Conservation (phyloP, 768 basidiomycete genomes). For the Suillus subalutaceus region DNA sequence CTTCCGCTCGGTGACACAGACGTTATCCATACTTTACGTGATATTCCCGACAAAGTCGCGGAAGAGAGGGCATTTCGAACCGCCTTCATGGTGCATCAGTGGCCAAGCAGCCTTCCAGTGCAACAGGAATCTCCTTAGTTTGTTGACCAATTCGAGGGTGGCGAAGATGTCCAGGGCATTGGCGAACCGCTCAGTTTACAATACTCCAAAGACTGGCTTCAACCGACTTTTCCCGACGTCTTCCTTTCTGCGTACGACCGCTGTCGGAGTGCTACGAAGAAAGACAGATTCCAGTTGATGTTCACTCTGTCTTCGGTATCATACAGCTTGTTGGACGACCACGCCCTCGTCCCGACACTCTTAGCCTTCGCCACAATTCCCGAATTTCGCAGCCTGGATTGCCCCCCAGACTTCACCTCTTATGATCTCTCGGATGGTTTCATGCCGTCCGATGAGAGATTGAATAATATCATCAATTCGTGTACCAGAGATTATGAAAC, state of each 20-base stretch:
- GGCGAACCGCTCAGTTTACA: constrained; percentile 14
- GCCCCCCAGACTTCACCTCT: constrained; percentile 21
- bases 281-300: constrained; percentile 24
- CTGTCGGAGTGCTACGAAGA: constrained; percentile 18
- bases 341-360: constrained; percentile 28
- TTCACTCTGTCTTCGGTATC: constrained; percentile 38
- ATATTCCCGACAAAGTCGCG: background rate
- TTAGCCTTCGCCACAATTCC: constrained; percentile 33
- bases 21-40: constrained; percentile 9
- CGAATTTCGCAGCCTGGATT: constrained; percentile 8
- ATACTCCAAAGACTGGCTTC: constrained; percentile 35
- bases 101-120: background rate
- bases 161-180: background rate
- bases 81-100: constrained; percentile 1
- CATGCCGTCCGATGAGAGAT: background rate
- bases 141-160: constrained; percentile 1
- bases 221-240: constrained; percentile 16
- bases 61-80: constrained; percentile 4
- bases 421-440: constrained; percentile 19
- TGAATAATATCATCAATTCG: constrained; percentile 1
- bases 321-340: constrained; percentile 22
- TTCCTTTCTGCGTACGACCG: constrained; percentile 36
- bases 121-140: background rate
- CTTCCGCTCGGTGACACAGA: constrained; percentile 8
- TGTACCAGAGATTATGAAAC: constrained; percentile 8